A percentile compares a stretch with the other conserved stretches of the same genome.
phyloP scores from a whole-genome alignment of 805 yeast genomes.

The Ogataea paradorogensis region DNA sequence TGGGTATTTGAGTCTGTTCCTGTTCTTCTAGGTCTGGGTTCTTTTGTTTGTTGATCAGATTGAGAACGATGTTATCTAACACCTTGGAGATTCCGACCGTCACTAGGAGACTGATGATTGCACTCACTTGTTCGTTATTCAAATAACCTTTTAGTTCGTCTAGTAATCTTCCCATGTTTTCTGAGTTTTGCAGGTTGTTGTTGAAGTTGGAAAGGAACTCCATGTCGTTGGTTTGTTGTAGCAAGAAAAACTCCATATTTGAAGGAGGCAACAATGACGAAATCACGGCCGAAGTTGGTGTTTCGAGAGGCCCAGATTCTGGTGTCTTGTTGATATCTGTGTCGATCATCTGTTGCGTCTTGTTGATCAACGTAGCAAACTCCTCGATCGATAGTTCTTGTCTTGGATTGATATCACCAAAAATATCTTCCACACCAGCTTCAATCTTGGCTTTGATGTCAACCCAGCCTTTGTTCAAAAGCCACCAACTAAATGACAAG shows the following conservation, averaged over 20 bases:
- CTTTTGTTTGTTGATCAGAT: constrained; percentile 14
- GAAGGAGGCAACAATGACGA: constrained; percentile 47
- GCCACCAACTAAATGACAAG: constrained; percentile 90
- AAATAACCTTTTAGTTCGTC: constrained; percentile 32
- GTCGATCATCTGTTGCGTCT: constrained; percentile 33
- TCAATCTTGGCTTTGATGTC: constrained; percentile 52
- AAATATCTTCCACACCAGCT: constrained; percentile 54
- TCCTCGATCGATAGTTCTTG: constrained; percentile 65
- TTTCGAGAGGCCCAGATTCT: constrained; percentile 5
- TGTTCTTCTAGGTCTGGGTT: constrained; percentile 12
- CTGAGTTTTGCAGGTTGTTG: constrained; percentile 23
- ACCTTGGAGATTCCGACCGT: constrained; percentile 45
- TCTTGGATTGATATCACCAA: constrained; percentile 65
- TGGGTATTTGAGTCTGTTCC: constrained; percentile 12
- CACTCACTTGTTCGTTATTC: constrained; percentile 23
- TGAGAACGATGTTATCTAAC: constrained; percentile 40
- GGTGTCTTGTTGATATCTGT: constrained; percentile 7
- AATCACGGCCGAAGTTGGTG: constrained; percentile 23
- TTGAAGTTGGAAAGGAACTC: constrained; percentile 36
- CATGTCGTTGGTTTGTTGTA: constrained; percentile 50
- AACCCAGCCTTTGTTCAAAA: constrained; percentile 82
- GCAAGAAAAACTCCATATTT: constrained; percentile 49
- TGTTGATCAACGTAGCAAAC: constrained; percentile 45
- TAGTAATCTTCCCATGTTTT: constrained; percentile 28
- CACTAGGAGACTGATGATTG: constrained; percentile 38